Conservation (phyloP, 495 filamentous ascomycete species). For the Rostrohypoxylon terebratum region DNA sequence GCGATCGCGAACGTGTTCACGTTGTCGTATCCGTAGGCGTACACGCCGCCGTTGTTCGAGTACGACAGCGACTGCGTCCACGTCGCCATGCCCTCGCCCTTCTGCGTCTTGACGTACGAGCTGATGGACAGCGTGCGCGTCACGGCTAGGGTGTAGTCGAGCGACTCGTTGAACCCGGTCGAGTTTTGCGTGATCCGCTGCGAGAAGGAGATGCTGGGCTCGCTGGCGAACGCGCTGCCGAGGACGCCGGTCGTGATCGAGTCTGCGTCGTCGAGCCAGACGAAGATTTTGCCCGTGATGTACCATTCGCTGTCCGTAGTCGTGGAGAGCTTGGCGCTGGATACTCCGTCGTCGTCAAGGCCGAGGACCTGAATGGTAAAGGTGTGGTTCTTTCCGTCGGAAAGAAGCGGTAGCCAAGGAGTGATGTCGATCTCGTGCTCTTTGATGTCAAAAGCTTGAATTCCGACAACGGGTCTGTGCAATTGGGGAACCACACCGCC, state of each 20-base stretch:
- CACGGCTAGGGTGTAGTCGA: constrained; percentile 70
- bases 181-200: constrained; percentile 58
- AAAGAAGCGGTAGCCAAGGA: constrained; percentile 79
- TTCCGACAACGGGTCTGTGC: constrained; percentile 87
- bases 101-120: constrained; percentile 65
- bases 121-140: constrained; percentile 67
- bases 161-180: constrained; percentile 69
- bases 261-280: constrained; percentile 73
- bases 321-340: constrained; percentile 63
- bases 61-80: constrained; percentile 75
- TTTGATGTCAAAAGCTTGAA: constrained; percentile 84
- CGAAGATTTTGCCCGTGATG: constrained; percentile 85
- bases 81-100: constrained; percentile 50
- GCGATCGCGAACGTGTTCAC: constrained; percentile 70
- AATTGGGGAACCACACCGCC: constrained; percentile 85
- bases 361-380: constrained; percentile 80
- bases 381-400: constrained; percentile 71
- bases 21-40: constrained; percentile 69
- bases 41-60: constrained; percentile 70
- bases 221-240: constrained; percentile 20
- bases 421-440: constrained; percentile 91
- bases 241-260: constrained; percentile 68
- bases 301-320: constrained; percentile 79
- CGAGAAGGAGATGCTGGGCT: constrained; percentile 54
- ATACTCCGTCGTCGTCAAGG: constrained; percentile 64